Conservation (phyloP, 352 stramenopile genomes). For the Globisporangium echinulatum region DNA sequence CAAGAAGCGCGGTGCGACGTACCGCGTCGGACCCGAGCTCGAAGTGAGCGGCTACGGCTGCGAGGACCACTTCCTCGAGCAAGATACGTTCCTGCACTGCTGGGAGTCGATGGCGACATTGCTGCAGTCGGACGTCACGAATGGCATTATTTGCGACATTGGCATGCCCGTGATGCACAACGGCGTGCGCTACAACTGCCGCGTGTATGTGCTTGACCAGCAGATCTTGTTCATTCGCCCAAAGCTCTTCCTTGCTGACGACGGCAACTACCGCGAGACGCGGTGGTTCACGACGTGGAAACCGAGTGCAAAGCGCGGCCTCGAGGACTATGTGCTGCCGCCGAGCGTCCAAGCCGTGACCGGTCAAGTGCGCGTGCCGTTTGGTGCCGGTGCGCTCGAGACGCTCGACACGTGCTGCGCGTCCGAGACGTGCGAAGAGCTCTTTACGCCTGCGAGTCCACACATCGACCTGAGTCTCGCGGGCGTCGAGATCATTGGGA, state of each 20-base stretch:
- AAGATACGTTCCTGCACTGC: conserved; percentile 97
- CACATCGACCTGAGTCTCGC: conserved; percentile 93
- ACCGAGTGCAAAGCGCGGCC: conserved; percentile 23
- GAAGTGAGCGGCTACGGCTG: conserved; percentile 98
- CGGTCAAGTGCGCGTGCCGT: conserved; percentile 67
- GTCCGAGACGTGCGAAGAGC: conserved; percentile 97
- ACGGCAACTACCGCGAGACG: conserved; percentile 97
- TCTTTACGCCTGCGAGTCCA: conserved; percentile 94
- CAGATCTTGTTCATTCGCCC: conserved; percentile 94
- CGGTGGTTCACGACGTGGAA: conserved; percentile 91
- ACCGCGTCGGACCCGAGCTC: conserved; percentile 96
- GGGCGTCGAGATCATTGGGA: conserved; percentile 97
- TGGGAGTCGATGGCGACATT: conserved; percentile 92
- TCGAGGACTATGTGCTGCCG: conserved; percentile 76
- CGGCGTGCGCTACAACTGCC: conserved; percentile 97
- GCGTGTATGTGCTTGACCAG: conserved; percentile 91
- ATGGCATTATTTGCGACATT: conserved; percentile 96
- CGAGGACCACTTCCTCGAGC: conserved; percentile 98
- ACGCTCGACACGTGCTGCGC: conserved; percentile 85
- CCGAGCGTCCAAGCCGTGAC: conserved; percentile 81
- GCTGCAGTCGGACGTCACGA: conserved; percentile 83
- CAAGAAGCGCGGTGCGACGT: conserved; percentile 76
- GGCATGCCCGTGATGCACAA: conserved; percentile 96
- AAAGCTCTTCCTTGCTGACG: conserved; percentile 92
- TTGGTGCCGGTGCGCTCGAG: conserved; percentile 75